Base-by-base conservation (phyloP, 805 yeast genomes). In the Schwanniomyces vanrijiae region DNA sequence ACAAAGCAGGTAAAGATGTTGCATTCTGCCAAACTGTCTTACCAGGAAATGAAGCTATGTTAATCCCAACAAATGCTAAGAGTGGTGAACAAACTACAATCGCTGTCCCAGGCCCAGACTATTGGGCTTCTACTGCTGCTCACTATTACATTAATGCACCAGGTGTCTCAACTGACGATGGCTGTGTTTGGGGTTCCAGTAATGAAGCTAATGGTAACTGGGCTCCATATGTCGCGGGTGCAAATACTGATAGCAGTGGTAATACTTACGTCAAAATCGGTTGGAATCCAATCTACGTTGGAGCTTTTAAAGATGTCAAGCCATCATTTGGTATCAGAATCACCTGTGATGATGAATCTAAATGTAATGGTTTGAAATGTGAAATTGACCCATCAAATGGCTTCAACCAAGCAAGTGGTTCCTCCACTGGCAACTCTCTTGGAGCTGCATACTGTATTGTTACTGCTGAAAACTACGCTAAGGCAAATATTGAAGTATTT, bases 11-110 rank as follows among this genome's bases (percentile, higher is more conserved):
- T 37, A 50, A 69, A 4, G 71, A 78, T 48, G 90, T 89, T 53
- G 91, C 96, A 6, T 82, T 90, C 67, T 90, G 97, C 66, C 96
- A 90, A 71, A 90, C 96, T 7, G 96, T 90, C 5, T 75, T 90
- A 47, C 97, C 97, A 20, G 97, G 97, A 55, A 88, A 89, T 66
- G 96, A 90, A 71, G 96, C 90, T 56, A 90, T 90, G 96, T 75
- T 89, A 63, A 89, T 90, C 54, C 97, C 97, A 50, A 89, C 95
- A 19, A 63, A 76, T 45, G 82, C 85, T 47, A 76, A 69, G n/a
- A 67, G 75, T 11, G 77, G 81, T 8, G 58, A 69, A 7, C 50
- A 73, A n/a, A 66, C 72, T 46, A 72, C 77, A 2, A 69, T 90
- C 48, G 96, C 96, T 19, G 96, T 90, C 44, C 96, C 96, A 14